A percentile compares a stretch with the other conserved stretches of the same genome.
phyloP scores from a whole-genome alignment of 1,139 yeast species.

The Taphrina pruni region DNA sequence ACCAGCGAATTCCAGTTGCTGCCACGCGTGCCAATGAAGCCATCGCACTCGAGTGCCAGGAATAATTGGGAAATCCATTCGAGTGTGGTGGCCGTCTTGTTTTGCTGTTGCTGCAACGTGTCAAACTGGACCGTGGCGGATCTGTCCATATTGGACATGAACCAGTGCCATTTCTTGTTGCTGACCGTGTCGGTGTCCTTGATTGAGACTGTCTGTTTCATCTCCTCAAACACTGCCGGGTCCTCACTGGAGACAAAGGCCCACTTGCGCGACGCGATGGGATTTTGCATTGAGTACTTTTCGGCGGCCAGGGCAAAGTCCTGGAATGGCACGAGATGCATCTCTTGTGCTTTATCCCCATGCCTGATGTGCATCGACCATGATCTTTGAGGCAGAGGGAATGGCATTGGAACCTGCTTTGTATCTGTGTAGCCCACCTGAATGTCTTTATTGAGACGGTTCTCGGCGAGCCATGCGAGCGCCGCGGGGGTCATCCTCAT shows the following conservation, averaged over 20 bases:
- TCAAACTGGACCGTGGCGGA: neutral
- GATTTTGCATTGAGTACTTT: neutral
- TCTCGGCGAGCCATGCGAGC: neutral
- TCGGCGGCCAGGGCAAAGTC: neutral
- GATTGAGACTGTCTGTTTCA: neutral
- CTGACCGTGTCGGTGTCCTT: conserved; percentile 1
- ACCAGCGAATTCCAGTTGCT: neutral
- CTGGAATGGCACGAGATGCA: conserved; percentile 8
- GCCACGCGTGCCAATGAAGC: conserved; percentile 6
- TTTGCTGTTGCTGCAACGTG: neutral
- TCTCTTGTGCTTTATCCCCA: conserved; percentile 4
- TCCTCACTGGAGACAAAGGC: neutral
- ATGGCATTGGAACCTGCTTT: conserved; percentile 5
- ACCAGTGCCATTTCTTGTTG: conserved; percentile 9
- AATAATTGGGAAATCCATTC: conserved; percentile 2
- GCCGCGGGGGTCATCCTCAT: conserved; percentile 1
- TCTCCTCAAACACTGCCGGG: conserved; percentile 2
- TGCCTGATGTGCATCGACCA: conserved; percentile 16
- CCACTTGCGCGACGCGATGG: conserved; percentile 4
- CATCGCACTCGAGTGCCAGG: neutral
- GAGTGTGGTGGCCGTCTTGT: conserved; percentile 7
- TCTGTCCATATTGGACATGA: neutral
- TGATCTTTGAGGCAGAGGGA: conserved; percentile 10
- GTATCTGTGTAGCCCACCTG: neutral
- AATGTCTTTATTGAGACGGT: neutral